phyloP scores from a whole-genome alignment of 2,329 filamentous ascomycete genomes.

The Orbilia quercus region DNA sequence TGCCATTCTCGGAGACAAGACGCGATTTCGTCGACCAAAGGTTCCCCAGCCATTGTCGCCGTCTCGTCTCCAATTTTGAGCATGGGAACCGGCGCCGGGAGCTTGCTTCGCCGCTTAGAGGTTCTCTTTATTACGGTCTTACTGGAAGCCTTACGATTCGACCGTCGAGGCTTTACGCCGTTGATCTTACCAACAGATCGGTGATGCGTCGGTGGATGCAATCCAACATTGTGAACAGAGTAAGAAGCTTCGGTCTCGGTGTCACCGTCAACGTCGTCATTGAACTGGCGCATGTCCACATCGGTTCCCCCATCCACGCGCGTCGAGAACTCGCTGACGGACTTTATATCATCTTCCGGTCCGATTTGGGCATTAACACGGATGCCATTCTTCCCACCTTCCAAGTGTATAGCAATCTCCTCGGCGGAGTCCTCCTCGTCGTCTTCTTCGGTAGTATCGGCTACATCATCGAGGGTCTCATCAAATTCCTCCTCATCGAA shows the following conservation, averaged over 20 bases:
- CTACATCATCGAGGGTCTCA: conserved; percentile 61
- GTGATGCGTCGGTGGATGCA: conserved; percentile 50
- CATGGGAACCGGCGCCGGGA: conserved; percentile 93
- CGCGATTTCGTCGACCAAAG: conserved; percentile 95
- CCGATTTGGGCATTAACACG: conserved; percentile 51
- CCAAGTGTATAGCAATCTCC: conserved; percentile 55
- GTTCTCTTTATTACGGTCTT: conserved; percentile 56
- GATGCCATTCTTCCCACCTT: conserved; percentile 51
- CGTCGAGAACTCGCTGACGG: conserved; percentile 52
- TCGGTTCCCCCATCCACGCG: conserved; percentile 39
- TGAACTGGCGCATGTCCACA: conserved; percentile 49
- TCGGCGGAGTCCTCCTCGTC: conserved; percentile 61
- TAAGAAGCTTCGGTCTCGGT: conserved; percentile 55
- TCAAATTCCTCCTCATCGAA: conserved; percentile 63
- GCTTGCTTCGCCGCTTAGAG: conserved; percentile 72
- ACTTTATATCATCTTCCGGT: conserved; percentile 42
- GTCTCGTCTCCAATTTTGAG: conserved; percentile 98
- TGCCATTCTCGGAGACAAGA: conserved; percentile 98
- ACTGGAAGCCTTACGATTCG: conserved; percentile 13
- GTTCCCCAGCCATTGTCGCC: conserved; percentile 86
- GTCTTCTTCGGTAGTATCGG: conserved; percentile 59
- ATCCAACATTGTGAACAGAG: conserved; percentile 46
- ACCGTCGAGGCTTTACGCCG: conserved; percentile 31
- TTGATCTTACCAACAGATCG: conserved; percentile 52
- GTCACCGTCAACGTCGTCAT: conserved; percentile 55